These are phyloP conservation scores for Neofusicoccum sp. DNA, from an alignment of 2,329 filamentous ascomycete species.

Conservation along the genomic window DNA sequence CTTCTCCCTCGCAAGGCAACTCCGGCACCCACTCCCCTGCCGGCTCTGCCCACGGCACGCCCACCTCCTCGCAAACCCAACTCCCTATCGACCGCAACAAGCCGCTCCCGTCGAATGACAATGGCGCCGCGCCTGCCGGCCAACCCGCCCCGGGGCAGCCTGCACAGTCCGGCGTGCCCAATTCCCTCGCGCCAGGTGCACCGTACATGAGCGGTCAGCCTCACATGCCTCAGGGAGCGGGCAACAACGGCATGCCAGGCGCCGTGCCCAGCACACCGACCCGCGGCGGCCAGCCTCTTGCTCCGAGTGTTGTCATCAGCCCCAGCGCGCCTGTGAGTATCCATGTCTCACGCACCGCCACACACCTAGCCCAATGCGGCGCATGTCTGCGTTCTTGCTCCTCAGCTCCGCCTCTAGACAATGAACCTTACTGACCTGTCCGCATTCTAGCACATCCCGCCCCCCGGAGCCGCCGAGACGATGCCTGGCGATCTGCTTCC, in stretches of 20 bases:
- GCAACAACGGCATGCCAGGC: slow-evolving; percentile 32
- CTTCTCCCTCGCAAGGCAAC: slow-evolving; percentile 68
- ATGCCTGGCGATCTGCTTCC: slow-evolving; percentile 97
- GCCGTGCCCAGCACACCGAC: slow-evolving; percentile 55
- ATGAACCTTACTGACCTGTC: slow-evolving; percentile 20
- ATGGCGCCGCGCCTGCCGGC: slow-evolving; percentile 23
- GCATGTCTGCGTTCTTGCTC: not conserved
- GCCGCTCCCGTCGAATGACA: slow-evolving; percentile 56
- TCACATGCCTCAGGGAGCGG: slow-evolving; percentile 22
- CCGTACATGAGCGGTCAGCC: slow-evolving; percentile 34
- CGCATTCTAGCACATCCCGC: slow-evolving; percentile 72
- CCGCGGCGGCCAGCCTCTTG: slow-evolving; percentile 61
- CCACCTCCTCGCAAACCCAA: slow-evolving; percentile 84
- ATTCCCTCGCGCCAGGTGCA: slow-evolving; percentile 28
- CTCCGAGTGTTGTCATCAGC: slow-evolving; percentile 90
- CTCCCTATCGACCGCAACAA: slow-evolving; percentile 81
- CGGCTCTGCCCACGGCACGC: slow-evolving; percentile 66
- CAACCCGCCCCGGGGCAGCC: slow-evolving; percentile 30
- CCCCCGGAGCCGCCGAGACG: slow-evolving; percentile 89
- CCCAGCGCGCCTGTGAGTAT: slow-evolving; percentile 70
- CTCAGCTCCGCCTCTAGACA: slow-evolving; percentile 10
- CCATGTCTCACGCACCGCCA: slow-evolving; percentile 17
- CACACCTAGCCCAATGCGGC: slow-evolving; percentile 9
- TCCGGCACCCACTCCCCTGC: slow-evolving; percentile 56
- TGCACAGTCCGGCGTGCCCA: slow-evolving; percentile 28